Evolutionary conservation across 2,329 filamentous ascomycete genomes (phyloP).

Genomic region (Neopestalotiopsis sp.): DNA sequence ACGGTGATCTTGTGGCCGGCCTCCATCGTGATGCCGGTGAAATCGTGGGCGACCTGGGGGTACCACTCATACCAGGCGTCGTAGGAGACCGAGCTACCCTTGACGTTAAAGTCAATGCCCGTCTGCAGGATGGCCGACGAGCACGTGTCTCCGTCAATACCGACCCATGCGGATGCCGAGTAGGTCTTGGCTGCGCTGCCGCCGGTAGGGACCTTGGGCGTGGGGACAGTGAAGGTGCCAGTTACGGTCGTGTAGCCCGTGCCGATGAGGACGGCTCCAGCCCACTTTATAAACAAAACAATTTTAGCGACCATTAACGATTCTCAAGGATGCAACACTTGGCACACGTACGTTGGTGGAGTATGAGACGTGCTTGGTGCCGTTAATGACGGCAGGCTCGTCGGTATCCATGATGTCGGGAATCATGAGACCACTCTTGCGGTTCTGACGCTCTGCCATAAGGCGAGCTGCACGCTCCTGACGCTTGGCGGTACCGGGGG

Average conservation of each 20-base stretch:
- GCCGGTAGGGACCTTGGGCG: slow-evolving; percentile 40
- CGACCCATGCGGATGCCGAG: slow-evolving; percentile 61
- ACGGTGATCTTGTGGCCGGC: slow-evolving; percentile 34
- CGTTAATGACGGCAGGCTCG: not conserved
- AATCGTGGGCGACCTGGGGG: slow-evolving; percentile 52
- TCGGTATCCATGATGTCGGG: not conserved
- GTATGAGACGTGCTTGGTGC: slow-evolving; percentile 49
- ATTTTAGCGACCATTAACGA: slow-evolving; percentile 16
- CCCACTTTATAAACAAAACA: slow-evolving; percentile 51
- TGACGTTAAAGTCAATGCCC: slow-evolving; percentile 59
- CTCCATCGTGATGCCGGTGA: slow-evolving; percentile 47
- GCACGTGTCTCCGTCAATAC: slow-evolving; percentile 66
- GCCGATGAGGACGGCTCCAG: slow-evolving; percentile 60
- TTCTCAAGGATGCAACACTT: not conserved
- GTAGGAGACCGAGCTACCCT: slow-evolving; percentile 47
- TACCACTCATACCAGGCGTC: slow-evolving; percentile 63
- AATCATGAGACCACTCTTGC: slow-evolving; percentile 22
- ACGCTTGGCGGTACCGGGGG: slow-evolving; percentile 49
- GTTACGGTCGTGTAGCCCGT: slow-evolving; percentile 58
- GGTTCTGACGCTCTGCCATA: slow-evolving; percentile 25
- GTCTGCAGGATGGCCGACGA: slow-evolving; percentile 60
- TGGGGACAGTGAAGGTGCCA: slow-evolving; percentile 59
- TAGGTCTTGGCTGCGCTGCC: slow-evolving; percentile 40
- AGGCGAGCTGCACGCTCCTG: slow-evolving; percentile 40
- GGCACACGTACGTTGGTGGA: slow-evolving; percentile 46